Percentiles rank a stretch among this genome's conserved stretches.
Conservation (phyloP, 306 rosid species). For the Acacia acuminata region DNA sequence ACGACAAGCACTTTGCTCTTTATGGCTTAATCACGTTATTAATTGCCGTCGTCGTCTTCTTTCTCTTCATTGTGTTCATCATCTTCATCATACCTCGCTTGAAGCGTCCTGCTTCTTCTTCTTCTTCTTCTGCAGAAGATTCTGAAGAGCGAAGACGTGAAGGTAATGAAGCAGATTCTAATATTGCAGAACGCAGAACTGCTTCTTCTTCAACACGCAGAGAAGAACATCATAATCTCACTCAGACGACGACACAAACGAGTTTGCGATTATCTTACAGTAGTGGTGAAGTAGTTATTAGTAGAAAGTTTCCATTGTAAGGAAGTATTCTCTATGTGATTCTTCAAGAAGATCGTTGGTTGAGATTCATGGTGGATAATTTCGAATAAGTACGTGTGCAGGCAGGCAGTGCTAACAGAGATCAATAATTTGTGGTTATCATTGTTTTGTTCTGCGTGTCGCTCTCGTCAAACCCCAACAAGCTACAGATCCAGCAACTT, state of each 20-base stretch:
- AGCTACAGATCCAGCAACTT: background rate
- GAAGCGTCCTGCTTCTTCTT: conserved; percentile 1
- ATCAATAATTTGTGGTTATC: conserved; percentile 20
- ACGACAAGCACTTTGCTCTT: conserved; percentile 47
- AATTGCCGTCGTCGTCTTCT: conserved; percentile 38
- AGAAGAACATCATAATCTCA: background rate
- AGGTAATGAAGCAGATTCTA: conserved; percentile 15
- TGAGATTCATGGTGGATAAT: background rate
- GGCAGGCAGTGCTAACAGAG: background rate
- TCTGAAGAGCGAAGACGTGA: conserved; percentile 5
- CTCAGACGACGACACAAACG: background rate
- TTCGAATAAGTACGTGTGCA: background rate
- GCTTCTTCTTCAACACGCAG: background rate
- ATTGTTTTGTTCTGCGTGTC: background rate
- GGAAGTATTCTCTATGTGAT: background rate
- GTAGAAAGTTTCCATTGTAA: background rate
- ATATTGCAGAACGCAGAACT: background rate
- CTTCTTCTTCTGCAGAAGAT: background rate
- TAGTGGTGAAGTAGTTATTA: background rate
- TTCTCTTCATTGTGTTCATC: conserved; percentile 38
- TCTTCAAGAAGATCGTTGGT: conserved; percentile 1
- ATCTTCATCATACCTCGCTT: conserved; percentile 37
- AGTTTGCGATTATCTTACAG: background rate
- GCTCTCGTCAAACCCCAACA: background rate
- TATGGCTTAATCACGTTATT: conserved; percentile 55